These are phyloP conservation scores for Colletotrichum brevisporum DNA, from an alignment of 2,329 filamentous ascomycete species.

Conservation along the genomic window DNA sequence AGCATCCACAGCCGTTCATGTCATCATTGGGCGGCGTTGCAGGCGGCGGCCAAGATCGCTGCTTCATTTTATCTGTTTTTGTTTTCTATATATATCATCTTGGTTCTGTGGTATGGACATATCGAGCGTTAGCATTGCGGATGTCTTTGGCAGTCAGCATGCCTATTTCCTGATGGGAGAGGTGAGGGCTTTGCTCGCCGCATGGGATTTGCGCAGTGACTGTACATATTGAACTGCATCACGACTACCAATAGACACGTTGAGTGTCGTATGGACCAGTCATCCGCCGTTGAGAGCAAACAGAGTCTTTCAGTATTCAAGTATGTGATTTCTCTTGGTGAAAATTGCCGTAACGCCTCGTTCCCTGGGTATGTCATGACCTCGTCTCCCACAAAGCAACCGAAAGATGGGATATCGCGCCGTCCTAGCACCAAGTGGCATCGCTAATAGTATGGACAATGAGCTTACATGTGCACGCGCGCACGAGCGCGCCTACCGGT, in stretches of 20 bases:
- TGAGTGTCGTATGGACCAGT: neutral
- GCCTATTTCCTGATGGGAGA: neutral
- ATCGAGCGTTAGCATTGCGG: slow-evolving; percentile 20
- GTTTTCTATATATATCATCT: neutral
- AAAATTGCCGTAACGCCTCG: slow-evolving; percentile 3
- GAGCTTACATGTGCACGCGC: neutral
- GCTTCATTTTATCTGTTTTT: slow-evolving; percentile 2
- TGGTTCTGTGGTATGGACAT: neutral
- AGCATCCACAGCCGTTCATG: slow-evolving; percentile 27
- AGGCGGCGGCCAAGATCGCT: slow-evolving; percentile 5
- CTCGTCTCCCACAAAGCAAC: neutral
- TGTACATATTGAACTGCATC: slow-evolving; percentile 9
- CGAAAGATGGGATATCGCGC: neutral
- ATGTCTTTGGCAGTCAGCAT: slow-evolving; percentile 11
- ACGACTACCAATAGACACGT: neutral
- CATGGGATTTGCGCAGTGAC: neutral
- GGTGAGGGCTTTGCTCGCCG: neutral
- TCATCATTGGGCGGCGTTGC: slow-evolving; percentile 38
- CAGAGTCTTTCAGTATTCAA: neutral
- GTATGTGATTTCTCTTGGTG: neutral
- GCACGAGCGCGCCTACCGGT: neutral
- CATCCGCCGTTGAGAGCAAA: neutral
- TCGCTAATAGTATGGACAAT: neutral
- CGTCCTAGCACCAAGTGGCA: neutral
- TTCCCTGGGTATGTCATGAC: slow-evolving; percentile 16